phyloP scores from a whole-genome alignment of 148 eudicot species.

The Rhododendron griersonianum region DNA sequence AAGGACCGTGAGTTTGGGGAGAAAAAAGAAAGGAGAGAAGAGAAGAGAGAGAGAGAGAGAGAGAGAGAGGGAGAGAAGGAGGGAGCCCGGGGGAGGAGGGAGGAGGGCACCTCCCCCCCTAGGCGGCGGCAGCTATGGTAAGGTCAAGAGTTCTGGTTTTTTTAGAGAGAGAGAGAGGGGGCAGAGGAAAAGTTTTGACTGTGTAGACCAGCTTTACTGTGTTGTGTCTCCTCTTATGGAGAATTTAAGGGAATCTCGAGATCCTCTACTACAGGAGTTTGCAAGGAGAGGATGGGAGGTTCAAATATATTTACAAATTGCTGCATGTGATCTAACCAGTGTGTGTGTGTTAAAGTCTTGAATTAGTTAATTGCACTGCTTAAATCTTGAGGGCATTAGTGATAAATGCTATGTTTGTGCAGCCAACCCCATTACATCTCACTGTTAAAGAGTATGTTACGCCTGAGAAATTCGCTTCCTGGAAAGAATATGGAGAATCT shows the following conservation, averaged over 20 bases:
- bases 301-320: background rate
- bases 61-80: too few relatives aligned
- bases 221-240: background rate
- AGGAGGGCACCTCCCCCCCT: too few relatives aligned
- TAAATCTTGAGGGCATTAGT: background rate
- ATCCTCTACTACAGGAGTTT: background rate
- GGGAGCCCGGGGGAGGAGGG: too few relatives aligned
- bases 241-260: background rate
- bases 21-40: too few relatives aligned
- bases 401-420: conserved; percentile 19
- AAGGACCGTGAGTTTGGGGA: too few relatives aligned
- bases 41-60: too few relatives aligned
- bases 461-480: conserved; percentile 76
- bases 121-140: too few relatives aligned
- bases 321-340: background rate
- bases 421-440: conserved; percentile 96
- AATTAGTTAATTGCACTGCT: background rate
- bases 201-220: background rate
- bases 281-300: background rate
- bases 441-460: conserved; percentile 89
- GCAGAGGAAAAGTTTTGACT: too few relatives aligned
- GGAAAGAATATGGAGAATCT: conserved; percentile 93
- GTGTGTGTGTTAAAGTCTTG: background rate
- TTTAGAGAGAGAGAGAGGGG: too few relatives aligned
- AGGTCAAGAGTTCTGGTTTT: too few relatives aligned